phyloP scores from a whole-genome alignment of 2,329 filamentous ascomycete species.

The Lecanicillium sp. region DNA sequence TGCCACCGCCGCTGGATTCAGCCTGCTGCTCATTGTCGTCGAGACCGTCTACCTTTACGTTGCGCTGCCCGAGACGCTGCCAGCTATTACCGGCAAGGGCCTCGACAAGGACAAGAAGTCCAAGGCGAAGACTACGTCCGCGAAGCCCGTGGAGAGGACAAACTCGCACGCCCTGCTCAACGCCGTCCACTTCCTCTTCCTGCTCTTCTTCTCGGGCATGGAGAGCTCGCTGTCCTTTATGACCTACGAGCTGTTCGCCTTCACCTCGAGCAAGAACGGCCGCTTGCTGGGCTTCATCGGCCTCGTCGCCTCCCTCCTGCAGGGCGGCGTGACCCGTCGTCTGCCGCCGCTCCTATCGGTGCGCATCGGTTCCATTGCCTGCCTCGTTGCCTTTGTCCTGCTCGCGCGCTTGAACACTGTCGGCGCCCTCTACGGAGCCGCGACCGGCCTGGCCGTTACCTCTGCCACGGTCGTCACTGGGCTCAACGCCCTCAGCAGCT shows the following conservation, averaged over 20 bases:
- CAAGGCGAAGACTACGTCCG: constrained; percentile 17
- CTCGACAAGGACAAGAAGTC: constrained; percentile 14
- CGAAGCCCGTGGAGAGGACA: constrained; percentile 44
- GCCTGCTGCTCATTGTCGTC: constrained; percentile 71
- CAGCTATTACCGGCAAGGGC: constrained; percentile 38
- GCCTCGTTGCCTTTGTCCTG: constrained; percentile 71
- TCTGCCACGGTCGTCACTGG: constrained; percentile 93
- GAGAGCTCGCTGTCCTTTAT: constrained; percentile 97
- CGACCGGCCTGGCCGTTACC: constrained; percentile 77
- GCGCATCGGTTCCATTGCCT: constrained; percentile 69
- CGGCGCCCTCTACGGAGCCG: constrained; percentile 68
- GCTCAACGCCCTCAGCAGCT: constrained; percentile 83
- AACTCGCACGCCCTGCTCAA: constrained; percentile 83
- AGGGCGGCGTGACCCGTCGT: constrained; percentile 83
- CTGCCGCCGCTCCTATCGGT: constrained; percentile 75
- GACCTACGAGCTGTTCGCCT: constrained; percentile 89
- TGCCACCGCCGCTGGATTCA: constrained; percentile 83
- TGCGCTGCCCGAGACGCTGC: constrained; percentile 79
- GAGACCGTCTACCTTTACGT: constrained; percentile 87
- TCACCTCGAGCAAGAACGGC: constrained; percentile 72
- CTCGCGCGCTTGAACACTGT: constrained; percentile 64
- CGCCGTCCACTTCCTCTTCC: constrained; percentile 77
- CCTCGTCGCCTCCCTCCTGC: constrained; percentile 82
- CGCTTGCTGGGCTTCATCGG: constrained; percentile 85
- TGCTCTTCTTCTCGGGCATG: constrained; percentile 96